Conservation (phyloP, 1,139 yeast species). For the Meyerozyma carpophila region DNA sequence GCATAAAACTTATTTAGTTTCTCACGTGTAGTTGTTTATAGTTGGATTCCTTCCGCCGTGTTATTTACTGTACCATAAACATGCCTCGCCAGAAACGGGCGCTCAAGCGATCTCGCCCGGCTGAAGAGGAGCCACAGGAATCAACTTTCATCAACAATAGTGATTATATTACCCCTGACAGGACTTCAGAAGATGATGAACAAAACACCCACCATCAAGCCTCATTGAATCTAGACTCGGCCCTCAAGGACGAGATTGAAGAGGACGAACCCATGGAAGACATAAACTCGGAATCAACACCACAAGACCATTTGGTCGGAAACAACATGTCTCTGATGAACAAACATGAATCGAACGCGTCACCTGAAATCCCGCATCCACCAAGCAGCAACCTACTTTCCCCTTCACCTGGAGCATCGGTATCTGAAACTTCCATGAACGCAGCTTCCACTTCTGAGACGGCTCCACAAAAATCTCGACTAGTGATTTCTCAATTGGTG, state of each 20-base stretch:
- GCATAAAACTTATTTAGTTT: background rate
- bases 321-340: background rate
- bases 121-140: constrained; percentile 10
- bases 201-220: background rate
- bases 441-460: background rate
- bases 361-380: background rate
- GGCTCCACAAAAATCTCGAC: constrained; percentile 41
- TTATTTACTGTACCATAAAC: background rate
- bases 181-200: background rate
- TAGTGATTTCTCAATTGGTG: constrained; percentile 70
- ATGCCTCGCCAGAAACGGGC: background rate
- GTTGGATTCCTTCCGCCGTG: background rate
- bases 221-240: background rate
- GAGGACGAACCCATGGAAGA: constrained; percentile 3
- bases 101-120: background rate
- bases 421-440: constrained; percentile 8
- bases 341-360: background rate
- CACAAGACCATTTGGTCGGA: background rate
- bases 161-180: constrained; percentile 18
- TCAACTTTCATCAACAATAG: constrained; percentile 38
- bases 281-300: constrained; percentile 1
- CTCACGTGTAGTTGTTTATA: background rate
- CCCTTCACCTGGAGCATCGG: constrained; percentile 23
- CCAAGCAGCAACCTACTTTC: constrained; percentile 15
- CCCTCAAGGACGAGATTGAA: constrained; percentile 1